phyloP scores from a whole-genome alignment of 73 alveolate species.

The Stentor coeruleus region DNA sequence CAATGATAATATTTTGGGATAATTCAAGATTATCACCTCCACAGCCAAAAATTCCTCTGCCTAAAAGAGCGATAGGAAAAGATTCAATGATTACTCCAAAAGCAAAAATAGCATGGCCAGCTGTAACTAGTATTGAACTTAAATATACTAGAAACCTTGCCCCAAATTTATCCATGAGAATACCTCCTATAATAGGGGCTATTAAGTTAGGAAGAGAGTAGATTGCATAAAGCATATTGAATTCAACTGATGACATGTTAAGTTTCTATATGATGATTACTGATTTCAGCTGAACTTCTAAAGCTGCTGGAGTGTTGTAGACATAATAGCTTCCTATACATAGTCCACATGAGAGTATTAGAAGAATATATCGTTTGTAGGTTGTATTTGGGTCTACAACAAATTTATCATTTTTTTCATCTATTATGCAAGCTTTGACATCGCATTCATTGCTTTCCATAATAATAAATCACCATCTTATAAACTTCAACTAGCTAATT shows the following conservation, averaged over 20 bases:
- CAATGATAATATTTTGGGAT: constrained; percentile 69
- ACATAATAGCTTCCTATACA: neutral
- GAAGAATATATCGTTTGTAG: neutral
- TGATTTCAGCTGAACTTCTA: neutral
- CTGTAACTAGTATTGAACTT: constrained; percentile 21
- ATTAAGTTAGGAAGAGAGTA: constrained; percentile 81
- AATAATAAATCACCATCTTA: too few species aligned
- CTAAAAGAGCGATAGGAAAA: constrained; percentile 65
- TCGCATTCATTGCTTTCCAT: neutral
- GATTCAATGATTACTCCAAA: constrained; percentile 62
- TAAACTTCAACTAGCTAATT: too few species aligned
- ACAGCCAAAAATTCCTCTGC: constrained; percentile 93
- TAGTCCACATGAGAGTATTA: too few species aligned
- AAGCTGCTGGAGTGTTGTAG: constrained; percentile 18
- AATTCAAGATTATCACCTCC: constrained; percentile 80
- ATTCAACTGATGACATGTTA: neutral
- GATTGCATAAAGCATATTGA: constrained; percentile 66
- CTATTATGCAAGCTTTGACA: neutral
- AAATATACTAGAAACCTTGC: constrained; percentile 30
- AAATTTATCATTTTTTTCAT: too few species aligned
- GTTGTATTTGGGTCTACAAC: constrained; percentile 18
- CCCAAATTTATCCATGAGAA: constrained; percentile 59
- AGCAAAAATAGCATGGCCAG: constrained; percentile 72
- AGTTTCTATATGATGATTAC: neutral
- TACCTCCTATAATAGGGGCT: constrained; percentile 84